Percentiles rank a stretch among this genome's conserved stretches.
Conservation (phyloP, 306 rosid species). For the Begonia loranthoides region DNA sequence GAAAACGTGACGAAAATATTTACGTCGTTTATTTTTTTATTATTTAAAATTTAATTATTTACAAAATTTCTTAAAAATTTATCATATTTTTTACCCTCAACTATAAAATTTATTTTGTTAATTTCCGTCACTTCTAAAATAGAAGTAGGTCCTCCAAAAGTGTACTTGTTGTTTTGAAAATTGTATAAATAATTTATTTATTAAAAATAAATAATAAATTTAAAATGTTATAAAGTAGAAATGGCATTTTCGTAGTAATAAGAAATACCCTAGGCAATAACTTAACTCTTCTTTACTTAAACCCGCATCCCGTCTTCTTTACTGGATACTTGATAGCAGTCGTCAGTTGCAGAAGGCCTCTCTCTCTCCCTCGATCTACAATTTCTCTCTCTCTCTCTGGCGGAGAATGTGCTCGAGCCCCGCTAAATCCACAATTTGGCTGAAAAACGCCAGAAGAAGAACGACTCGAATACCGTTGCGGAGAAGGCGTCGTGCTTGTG, state of each 20-base stretch:
- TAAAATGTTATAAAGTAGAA: background rate
- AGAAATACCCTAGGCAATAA: conserved; percentile 21
- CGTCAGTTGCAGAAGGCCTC: background rate
- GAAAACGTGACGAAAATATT: too few species aligned
- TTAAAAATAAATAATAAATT: too few species aligned
- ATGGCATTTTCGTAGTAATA: conserved; percentile 46
- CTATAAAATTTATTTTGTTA: too few species aligned
- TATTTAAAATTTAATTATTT: too few species aligned
- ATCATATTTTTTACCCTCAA: too few species aligned
- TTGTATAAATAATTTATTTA: too few species aligned
- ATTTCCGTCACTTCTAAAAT: too few species aligned
- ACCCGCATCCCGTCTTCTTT: conserved; percentile 6
- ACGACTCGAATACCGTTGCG: conserved; percentile 6
- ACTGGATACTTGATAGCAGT: conserved; percentile 7
- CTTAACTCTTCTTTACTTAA: conserved; percentile 36
- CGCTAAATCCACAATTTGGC: conserved; percentile 20
- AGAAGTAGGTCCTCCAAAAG: too few species aligned
- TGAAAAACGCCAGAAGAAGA: conserved; percentile 25
- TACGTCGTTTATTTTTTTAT: too few species aligned
- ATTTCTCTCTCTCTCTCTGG: background rate
- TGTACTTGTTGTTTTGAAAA: too few species aligned
- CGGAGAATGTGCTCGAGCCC: conserved; percentile 40
- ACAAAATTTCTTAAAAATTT: too few species aligned
- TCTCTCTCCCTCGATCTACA: conserved; percentile 2
- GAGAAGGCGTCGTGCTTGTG: conserved; percentile 13